These are phyloP conservation scores for Gautieria morchelliformis DNA, from an alignment of 768 basidiomycete genomes.

Conservation along the genomic window DNA sequence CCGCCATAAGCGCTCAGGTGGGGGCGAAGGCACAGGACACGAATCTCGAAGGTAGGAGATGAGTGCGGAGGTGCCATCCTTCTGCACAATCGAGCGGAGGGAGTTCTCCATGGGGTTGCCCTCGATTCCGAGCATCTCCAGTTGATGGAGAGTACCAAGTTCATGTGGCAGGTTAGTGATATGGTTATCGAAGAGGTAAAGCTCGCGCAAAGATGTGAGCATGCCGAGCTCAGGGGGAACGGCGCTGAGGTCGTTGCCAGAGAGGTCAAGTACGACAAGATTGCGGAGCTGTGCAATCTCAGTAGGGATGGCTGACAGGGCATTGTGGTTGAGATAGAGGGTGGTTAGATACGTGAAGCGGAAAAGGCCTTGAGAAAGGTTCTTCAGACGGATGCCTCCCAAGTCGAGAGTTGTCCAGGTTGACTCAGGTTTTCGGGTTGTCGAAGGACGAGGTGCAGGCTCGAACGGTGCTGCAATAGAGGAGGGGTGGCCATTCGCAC, in stretches of 20 bases:
- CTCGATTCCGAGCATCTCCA: slow-evolving; percentile 90
- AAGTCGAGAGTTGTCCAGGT: slow-evolving; percentile 91
- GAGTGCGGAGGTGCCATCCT: slow-evolving; percentile 86
- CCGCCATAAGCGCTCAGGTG: slow-evolving; percentile 76
- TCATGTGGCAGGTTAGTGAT: slow-evolving; percentile 78
- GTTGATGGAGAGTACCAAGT: slow-evolving; percentile 81
- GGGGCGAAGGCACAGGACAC: slow-evolving; percentile 72
- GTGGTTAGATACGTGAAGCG: slow-evolving; percentile 88
- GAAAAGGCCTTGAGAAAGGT: slow-evolving; percentile 72
- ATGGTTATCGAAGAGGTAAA: slow-evolving; percentile 94
- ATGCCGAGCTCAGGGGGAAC: slow-evolving; percentile 87
- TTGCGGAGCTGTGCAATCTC: slow-evolving; percentile 78
- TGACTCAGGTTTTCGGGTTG: slow-evolving; percentile 57
- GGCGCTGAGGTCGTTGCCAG: slow-evolving; percentile 70
- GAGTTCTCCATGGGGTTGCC: slow-evolving; percentile 87
- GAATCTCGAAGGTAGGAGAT: slow-evolving; percentile 89
- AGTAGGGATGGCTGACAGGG: slow-evolving; percentile 65
- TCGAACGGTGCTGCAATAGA: slow-evolving; percentile 67
- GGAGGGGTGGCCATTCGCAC: slow-evolving; percentile 17
- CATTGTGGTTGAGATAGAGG: slow-evolving; percentile 95
- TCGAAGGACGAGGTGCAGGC: slow-evolving; percentile 55
- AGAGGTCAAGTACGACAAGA: slow-evolving; percentile 84
- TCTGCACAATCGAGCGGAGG: slow-evolving; percentile 76
- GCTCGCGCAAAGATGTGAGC: slow-evolving; percentile 80
- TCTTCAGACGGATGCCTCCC: slow-evolving; percentile 92